Evolutionary conservation across 169 alveolate species (phyloP), one percentile per base, ranked within the genome.

Genomic region (Plasmodium cynomolgi): DNA sequence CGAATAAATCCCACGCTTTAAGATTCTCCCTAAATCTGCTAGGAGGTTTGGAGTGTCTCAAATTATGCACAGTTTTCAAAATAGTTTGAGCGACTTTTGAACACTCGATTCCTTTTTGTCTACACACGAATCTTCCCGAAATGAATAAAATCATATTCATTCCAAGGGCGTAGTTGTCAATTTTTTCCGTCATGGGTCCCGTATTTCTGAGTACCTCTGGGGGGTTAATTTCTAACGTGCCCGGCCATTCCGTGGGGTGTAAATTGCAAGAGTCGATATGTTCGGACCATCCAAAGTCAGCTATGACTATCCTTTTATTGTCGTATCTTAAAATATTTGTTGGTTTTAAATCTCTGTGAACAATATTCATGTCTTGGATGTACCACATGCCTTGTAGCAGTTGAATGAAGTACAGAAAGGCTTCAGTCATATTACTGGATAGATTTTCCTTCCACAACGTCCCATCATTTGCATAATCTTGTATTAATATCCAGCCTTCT

Each of bases 201-300:
- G 96, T 92, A 88, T 86, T 94, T 50, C 95, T 96, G 37, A 97
- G 72, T 4, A 97, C 98, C 41, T 97, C 98, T 9, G 98, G 98
- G 7, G 98, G 98, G 74, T 97, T 97, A 50, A 97, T 97, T 84
- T 97, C 98, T 86, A 97, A 91, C 8, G 98, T 97, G 20, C 98
- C 98, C 9, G 98, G 98, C 98, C 98, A 97, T 86, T 97, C 98
- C 44, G 95, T 75, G 17, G 97, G 96, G 39, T 84, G 94, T 56
- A 92, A 84, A 56, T 96, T 94, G 80, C 96, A 93, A 44, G 92
- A 88, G 68, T 96, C 96, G 1, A 95, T 91, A 34, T 85, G 85
- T 81, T 96, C 98, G 31, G 97, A 95, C 98, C 98, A 96, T 23
- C 98, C 98, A 84, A 96, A 96, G 93, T 96, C 98, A 3, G 97